These are phyloP conservation scores for Beauveria sp. DNA, from an alignment of 2,329 filamentous ascomycete genomes.

Conservation along the genomic window DNA sequence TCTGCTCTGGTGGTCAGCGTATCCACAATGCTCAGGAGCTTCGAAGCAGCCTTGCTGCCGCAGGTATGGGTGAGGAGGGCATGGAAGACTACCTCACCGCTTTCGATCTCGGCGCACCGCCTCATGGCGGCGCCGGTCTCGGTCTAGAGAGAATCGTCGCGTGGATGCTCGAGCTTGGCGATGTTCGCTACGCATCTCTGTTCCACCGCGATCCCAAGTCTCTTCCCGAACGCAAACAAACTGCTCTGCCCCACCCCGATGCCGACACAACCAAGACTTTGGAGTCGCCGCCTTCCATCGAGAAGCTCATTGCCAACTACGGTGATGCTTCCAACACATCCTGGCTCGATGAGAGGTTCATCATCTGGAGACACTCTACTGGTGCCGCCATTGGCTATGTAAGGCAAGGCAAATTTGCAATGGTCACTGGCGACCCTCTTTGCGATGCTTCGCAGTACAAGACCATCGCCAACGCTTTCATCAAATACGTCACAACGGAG, in stretches of 20 bases:
- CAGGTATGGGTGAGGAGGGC: conserved; percentile 67
- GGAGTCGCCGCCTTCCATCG: conserved; percentile 61
- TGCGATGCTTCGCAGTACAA: conserved; percentile 73
- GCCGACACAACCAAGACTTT: conserved; percentile 60
- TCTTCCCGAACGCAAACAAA: conserved; percentile 57
- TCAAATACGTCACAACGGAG: conserved; percentile 67
- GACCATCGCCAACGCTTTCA: conserved; percentile 64
- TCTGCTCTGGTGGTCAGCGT: conserved; percentile 86
- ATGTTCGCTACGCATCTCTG: conserved; percentile 80
- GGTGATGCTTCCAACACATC: conserved; percentile 91
- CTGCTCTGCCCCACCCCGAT: conserved; percentile 73
- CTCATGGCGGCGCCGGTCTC: conserved; percentile 84
- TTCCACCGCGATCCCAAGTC: conserved; percentile 88
- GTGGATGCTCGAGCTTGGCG: conserved; percentile 76
- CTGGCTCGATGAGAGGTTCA: conserved; percentile 83
- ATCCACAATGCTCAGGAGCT: conserved; percentile 74
- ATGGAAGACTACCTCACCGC: conserved; percentile 89
- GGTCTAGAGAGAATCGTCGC: conserved; percentile 85
- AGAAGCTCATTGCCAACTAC: conserved; percentile 90
- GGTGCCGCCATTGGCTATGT: conserved; percentile 84
- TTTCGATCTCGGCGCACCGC: conserved; percentile 82
- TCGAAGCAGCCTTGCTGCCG: conserved; percentile 66
- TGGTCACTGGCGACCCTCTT: conserved; percentile 80
- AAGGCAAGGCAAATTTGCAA: conserved; percentile 65
- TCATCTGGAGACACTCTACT: conserved; percentile 78